Evolutionary conservation across 2,329 filamentous ascomycete species (phyloP).

Genomic region (Beauveria pseudobassiana): DNA sequence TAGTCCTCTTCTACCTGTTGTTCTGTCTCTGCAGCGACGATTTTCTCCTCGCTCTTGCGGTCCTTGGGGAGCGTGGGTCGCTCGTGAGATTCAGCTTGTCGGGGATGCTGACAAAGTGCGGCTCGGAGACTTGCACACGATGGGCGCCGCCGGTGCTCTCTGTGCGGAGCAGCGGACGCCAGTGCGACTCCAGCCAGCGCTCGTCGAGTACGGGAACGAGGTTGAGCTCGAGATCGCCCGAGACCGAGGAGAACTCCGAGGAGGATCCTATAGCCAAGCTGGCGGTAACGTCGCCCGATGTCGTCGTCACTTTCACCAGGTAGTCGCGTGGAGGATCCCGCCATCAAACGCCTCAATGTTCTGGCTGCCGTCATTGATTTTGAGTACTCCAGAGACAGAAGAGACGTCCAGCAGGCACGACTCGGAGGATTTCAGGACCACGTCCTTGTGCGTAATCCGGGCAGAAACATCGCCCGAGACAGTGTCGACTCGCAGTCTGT

Average conservation of each 20-base stretch:
- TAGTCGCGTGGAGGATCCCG: conserved; percentile 38
- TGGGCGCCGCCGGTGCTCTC: conserved; percentile 36
- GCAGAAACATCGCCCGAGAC: conserved; percentile 36
- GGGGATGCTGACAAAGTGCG: conserved; percentile 31
- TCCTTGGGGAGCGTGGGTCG: conserved; percentile 14
- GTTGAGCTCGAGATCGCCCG: conserved; percentile 32
- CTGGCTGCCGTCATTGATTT: conserved; percentile 33
- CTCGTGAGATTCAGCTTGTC: conserved; percentile 12
- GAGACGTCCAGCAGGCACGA: conserved; percentile 34
- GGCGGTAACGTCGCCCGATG: conserved; percentile 36
- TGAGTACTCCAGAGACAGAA: conserved; percentile 37
- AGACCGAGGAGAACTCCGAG: conserved; percentile 30
- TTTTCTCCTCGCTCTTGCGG: conserved; percentile 1
- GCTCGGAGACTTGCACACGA: conserved; percentile 33
- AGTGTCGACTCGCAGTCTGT: conserved; percentile 37
- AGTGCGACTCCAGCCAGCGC: conserved; percentile 12
- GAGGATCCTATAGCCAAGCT: conserved; percentile 31
- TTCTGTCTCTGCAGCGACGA: background rate
- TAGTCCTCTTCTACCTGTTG: background rate
- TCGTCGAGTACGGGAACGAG: conserved; percentile 37
- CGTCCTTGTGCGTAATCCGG: conserved; percentile 33
- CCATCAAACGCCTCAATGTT: conserved; percentile 14
- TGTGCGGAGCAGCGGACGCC: conserved; percentile 30
- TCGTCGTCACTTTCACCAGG: conserved; percentile 34
- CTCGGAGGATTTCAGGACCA: conserved; percentile 24